Evolutionary conservation across 306 rosid species (phyloP).

Genomic region (Begonia masoniana): DNA sequence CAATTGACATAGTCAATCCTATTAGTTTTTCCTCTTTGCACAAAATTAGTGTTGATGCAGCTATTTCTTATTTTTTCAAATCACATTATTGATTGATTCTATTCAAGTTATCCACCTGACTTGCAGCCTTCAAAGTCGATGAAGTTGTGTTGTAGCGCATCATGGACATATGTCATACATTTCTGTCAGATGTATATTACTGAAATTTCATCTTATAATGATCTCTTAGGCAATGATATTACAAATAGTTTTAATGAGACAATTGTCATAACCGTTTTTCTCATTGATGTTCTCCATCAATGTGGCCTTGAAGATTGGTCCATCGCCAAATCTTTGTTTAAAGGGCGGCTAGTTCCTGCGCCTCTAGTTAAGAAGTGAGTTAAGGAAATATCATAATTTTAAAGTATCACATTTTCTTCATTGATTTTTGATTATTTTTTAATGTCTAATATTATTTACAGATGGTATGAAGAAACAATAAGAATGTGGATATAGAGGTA

Average conservation of each 20-base stretch:
- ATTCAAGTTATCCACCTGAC: too few species aligned
- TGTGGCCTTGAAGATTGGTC: constrained; percentile 54
- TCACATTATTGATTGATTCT: too few species aligned
- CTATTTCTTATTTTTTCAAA: too few species aligned
- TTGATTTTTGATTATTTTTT: not conserved
- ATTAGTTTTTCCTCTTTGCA: too few species aligned
- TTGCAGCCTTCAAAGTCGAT: constrained; percentile 58
- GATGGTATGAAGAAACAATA: too few species aligned
- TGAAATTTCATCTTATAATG: constrained; percentile 14
- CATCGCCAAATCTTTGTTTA: not conserved
- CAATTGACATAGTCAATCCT: too few species aligned
- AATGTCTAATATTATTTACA: too few species aligned
- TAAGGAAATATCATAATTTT: constrained; percentile 42
- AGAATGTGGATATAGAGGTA: too few species aligned
- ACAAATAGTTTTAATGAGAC: constrained; percentile 36
- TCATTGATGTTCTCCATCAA: constrained; percentile 42
- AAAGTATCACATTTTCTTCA: constrained; percentile 11
- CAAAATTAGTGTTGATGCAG: too few species aligned
- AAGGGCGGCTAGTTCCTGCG: constrained; percentile 35
- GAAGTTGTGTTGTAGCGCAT: constrained; percentile 55
- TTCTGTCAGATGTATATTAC: constrained; percentile 19
- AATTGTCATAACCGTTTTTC: constrained; percentile 43
- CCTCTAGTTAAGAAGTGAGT: constrained; percentile 85
- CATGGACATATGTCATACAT: constrained; percentile 52
- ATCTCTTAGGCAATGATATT: constrained; percentile 33